A percentile compares a stretch with the other conserved stretches of the same genome.
Evolutionary conservation across 2,329 filamentous ascomycete genomes (phyloP).

Genomic region (Exophiala sideris): DNA sequence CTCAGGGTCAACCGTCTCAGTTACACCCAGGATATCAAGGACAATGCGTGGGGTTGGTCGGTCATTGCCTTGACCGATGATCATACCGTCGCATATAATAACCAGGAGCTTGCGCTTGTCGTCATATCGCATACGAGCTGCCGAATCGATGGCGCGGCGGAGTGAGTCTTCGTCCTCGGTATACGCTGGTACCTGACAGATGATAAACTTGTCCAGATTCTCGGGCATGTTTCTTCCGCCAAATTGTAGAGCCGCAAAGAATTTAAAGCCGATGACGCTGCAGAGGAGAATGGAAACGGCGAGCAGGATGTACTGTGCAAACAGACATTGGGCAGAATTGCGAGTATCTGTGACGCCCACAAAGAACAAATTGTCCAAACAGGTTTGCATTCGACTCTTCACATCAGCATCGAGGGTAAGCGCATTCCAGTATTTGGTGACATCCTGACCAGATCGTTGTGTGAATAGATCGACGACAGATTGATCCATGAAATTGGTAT

Average conservation of each 20-base stretch:
- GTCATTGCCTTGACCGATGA: conserved; percentile 97
- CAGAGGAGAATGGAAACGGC: conserved; percentile 78
- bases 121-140: conserved; percentile 92
- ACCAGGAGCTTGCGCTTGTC: conserved; percentile 96
- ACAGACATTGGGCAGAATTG: conserved; percentile 78
- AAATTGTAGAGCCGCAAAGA: conserved; percentile 93
- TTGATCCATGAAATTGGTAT: conserved; percentile 77
- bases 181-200: conserved; percentile 95
- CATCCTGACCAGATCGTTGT: conserved; percentile 69
- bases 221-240: conserved; percentile 86
- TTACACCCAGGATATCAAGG: conserved; percentile 91
- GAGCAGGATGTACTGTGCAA: conserved; percentile 84
- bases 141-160: conserved; percentile 93
- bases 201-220: conserved; percentile 96
- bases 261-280: conserved; percentile 88
- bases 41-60: conserved; percentile 93
- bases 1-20: conserved; percentile 89
- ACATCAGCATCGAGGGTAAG: conserved; percentile 57
- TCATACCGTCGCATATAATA: conserved; percentile 96
- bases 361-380: conserved; percentile 92
- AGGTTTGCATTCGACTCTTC: conserved; percentile 70
- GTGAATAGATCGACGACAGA: conserved; percentile 74
- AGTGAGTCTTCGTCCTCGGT: conserved; percentile 98
- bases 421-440: conserved; percentile 77
- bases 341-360: conserved; percentile 88